phyloP scores from a whole-genome alignment of 768 basidiomycete species.

The Tricholoma flavovirens region DNA sequence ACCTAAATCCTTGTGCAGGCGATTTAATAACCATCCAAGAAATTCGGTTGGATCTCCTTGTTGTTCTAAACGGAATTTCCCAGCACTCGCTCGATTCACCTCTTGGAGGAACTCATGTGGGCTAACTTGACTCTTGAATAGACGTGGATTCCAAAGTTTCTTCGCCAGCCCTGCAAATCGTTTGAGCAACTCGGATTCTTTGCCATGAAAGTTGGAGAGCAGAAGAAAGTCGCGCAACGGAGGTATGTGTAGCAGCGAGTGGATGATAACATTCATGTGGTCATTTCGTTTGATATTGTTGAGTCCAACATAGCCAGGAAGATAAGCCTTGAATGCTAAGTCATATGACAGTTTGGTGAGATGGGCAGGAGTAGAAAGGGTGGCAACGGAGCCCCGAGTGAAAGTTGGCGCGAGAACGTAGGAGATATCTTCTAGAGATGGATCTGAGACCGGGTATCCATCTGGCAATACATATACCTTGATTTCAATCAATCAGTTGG shows the following conservation, averaged over 20 bases:
- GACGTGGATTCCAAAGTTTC: constrained; percentile 92
- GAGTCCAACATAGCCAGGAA: constrained; percentile 91
- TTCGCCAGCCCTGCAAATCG: constrained; percentile 85
- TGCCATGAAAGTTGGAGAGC: constrained; percentile 65
- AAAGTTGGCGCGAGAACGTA: constrained; percentile 89
- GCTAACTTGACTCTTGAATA: constrained; percentile 97
- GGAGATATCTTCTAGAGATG: constrained; percentile 92
- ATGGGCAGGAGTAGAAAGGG: constrained; percentile 52
- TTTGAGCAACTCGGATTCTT: constrained; percentile 81
- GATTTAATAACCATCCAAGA: constrained; percentile 91
- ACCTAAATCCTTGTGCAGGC: constrained; percentile 86
- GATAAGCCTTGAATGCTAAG: constrained; percentile 72
- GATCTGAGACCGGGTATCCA: constrained; percentile 94
- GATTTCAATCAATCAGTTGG: constrained; percentile 13
- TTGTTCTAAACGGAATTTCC: constrained; percentile 88
- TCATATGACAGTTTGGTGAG: constrained; percentile 80
- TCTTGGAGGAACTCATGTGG: constrained; percentile 99
- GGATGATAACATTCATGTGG: constrained; percentile 96
- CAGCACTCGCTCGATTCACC: constrained; percentile 81
- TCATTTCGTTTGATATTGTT: constrained; percentile 98
- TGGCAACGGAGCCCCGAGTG: constrained; percentile 48
- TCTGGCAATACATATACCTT: constrained; percentile 97
- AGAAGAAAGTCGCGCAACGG: constrained; percentile 86
- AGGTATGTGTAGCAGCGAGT: constrained; percentile 84
- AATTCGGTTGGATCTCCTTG: constrained; percentile 98